Base-by-base conservation (phyloP, 2,329 filamentous ascomycete species). In the Colletotrichum spaethianum region DNA sequence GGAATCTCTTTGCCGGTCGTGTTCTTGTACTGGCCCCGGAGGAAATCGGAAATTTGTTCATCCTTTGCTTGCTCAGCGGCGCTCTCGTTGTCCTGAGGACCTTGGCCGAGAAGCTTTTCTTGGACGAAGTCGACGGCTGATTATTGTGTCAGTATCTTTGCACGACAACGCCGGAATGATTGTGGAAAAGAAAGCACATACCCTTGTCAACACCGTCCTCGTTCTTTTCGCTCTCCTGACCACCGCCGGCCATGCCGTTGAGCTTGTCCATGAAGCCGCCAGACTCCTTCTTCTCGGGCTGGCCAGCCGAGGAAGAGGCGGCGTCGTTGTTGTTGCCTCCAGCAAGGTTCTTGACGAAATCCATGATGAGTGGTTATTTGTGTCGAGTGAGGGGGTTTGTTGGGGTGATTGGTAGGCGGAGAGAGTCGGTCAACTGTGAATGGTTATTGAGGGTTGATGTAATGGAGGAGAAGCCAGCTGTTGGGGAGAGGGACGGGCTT, bases 201-300 rank as follows among this genome's bases (percentile, higher is more conserved):
- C 93, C 92, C 85, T 96, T 96, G 84, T 96, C 94, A 63, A 96
- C 89, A n/a, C 81, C 83, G 78, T 96, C 93, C 82, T 96, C 93
- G 76, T 95, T 93, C 89, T 94, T 92, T 88, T 96, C 94, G 79
- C 92, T 91, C 82, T 93, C 85, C 42, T 83, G 83, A 46, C 94
- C 94, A 64, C 94, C 94, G 44, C 94, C 94, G 26, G 92, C 92
- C 75, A 91, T 86, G 70, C 83, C 80, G 85, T 96, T 94, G 72
- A 95, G 63, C 85, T 93, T 94, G 83, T 92, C 88, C 79, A 90
- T 87, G 75, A 95, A 80, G 72, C 91, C 90, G 72, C 88, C 85
- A 46, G 82, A 80, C 74, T 83, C 76, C 75, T 86, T 83, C 77
- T 61, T 67, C 67, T 75, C 66, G 55, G 73, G 74, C 62, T 80